A percentile compares a stretch with the other conserved stretches of the same genome.
Conservation (phyloP, 2,329 filamentous ascomycete genomes). For the Cladophialophora yegresii region DNA sequence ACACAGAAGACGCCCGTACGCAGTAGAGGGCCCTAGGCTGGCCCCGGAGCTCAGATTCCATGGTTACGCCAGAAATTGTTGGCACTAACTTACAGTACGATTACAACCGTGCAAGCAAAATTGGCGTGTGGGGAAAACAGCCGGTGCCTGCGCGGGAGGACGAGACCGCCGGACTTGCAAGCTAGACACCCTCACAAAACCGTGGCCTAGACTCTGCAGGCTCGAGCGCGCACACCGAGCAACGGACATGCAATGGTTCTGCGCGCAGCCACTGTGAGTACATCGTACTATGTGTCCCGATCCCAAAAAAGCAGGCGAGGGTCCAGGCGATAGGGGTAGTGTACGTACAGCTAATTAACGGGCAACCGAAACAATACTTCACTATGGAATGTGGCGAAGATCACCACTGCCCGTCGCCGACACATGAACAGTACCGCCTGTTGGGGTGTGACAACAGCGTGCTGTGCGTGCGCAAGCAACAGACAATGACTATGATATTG, state of each 20-base stretch:
- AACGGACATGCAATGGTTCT: not conserved
- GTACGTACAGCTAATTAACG: not conserved
- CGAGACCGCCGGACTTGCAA: not conserved
- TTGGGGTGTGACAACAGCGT: not conserved
- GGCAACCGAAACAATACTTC: not conserved
- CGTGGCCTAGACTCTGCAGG: not conserved
- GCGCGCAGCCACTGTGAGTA: not conserved
- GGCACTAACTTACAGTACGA: too few species aligned
- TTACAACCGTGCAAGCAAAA: too few species aligned
- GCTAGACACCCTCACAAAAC: constrained; percentile 1
- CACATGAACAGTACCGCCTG: not conserved
- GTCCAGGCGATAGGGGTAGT: not conserved
- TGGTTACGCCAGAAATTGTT: not conserved
- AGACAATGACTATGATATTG: not conserved
- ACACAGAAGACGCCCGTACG: not conserved
- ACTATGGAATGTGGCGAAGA: not conserved
- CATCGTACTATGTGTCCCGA: not conserved
- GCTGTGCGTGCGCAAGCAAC: not conserved
- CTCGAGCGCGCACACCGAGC: not conserved
- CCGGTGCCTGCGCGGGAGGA: not conserved
- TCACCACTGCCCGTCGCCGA: not conserved
- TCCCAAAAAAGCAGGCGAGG: not conserved
- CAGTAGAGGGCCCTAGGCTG: not conserved
- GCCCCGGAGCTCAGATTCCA: not conserved
- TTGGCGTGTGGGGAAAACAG: constrained; percentile 4